Evolutionary conservation across 1,284 basidiomycete genomes (phyloP).

Genomic region (Cryptococcus jaspeensis): DNA sequence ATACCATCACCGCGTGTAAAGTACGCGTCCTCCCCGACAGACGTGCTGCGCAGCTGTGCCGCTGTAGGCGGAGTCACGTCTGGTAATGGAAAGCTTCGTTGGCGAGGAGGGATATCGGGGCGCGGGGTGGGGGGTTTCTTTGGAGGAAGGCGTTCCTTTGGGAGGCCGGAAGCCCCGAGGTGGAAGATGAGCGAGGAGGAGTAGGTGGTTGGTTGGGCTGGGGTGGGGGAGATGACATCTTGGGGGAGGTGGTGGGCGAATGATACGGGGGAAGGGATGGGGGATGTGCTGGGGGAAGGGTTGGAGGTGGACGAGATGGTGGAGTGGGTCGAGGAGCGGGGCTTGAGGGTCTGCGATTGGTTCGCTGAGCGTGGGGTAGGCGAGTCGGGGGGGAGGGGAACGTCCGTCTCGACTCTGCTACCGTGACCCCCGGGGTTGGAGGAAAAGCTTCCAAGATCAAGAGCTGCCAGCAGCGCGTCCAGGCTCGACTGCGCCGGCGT

Average conservation of each 20-base stretch:
- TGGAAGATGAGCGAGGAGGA: slow-evolving; percentile 41
- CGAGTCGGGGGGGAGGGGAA: background rate
- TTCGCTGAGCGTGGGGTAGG: background rate
- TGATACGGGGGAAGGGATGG: background rate
- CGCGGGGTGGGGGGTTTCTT: slow-evolving; percentile 21
- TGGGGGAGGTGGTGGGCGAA: background rate
- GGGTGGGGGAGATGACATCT: background rate
- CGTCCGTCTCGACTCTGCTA: too few species aligned
- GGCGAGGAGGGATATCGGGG: slow-evolving; percentile 33
- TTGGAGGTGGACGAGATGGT: background rate
- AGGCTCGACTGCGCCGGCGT: slow-evolving; percentile 13
- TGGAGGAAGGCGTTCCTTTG: slow-evolving; percentile 37
- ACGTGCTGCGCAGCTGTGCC: slow-evolving; percentile 18
- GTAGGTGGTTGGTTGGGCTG: slow-evolving; percentile 15
- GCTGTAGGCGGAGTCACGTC: slow-evolving; percentile 29
- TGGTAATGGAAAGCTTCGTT: slow-evolving; percentile 38
- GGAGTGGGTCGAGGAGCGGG: background rate
- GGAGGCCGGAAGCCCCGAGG: slow-evolving; percentile 37
- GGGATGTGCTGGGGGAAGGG: background rate
- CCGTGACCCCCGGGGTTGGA: too few species aligned
- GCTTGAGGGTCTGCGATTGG: background rate
- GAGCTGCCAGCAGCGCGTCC: slow-evolving; percentile 10
- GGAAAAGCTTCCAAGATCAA: slow-evolving; percentile 3
- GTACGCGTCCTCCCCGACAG: slow-evolving; percentile 52
- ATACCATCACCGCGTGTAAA: slow-evolving; percentile 46